Evolutionary conservation across 1,284 basidiomycete species (phyloP).

Genomic region (Cutaneotrichosporon dermatis): DNA sequence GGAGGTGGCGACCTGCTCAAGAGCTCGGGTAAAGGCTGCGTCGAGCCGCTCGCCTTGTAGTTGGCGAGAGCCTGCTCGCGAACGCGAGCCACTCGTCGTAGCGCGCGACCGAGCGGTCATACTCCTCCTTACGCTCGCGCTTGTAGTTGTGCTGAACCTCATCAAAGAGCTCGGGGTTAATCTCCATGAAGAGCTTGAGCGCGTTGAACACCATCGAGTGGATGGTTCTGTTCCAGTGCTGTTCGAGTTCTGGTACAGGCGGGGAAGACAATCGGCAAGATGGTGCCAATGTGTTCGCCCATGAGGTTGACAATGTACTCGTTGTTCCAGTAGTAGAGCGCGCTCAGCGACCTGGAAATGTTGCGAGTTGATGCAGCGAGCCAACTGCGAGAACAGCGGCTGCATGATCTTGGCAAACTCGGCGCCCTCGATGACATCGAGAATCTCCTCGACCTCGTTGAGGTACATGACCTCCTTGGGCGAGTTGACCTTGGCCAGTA

Average conservation of each 20-base stretch:
- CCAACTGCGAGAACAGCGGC: conserved; percentile 88
- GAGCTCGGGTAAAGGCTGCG: conserved; percentile 63
- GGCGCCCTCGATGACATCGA: conserved; percentile 94
- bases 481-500: conserved; percentile 99
- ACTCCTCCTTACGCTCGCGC: conserved; percentile 79
- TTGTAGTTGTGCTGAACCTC: conserved; percentile 92
- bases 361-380: conserved; percentile 96
- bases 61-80: conserved; percentile 69
- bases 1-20: conserved; percentile 66
- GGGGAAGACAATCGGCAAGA: conserved; percentile 97
- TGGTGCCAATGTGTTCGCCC: conserved; percentile 85
- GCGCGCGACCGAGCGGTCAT: conserved; percentile 69
- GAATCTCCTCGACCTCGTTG: conserved; percentile 98
- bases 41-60: conserved; percentile 58
- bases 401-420: conserved; percentile 98
- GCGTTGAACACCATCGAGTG: conserved; percentile 99
- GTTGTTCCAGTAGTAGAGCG: conserved; percentile 96
- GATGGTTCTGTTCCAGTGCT: conserved; percentile 98
- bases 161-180: conserved; percentile 94
- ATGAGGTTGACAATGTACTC: conserved; percentile 99
- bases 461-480: conserved; percentile 99
- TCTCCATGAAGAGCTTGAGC: conserved; percentile 97
- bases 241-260: conserved; percentile 94
- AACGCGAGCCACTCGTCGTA: conserved; percentile 81
- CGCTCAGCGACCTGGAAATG: conserved; percentile 95